Conservation (phyloP, 2,329 filamentous ascomycete genomes). For the Dryadomyces quercus-mongolicae region DNA sequence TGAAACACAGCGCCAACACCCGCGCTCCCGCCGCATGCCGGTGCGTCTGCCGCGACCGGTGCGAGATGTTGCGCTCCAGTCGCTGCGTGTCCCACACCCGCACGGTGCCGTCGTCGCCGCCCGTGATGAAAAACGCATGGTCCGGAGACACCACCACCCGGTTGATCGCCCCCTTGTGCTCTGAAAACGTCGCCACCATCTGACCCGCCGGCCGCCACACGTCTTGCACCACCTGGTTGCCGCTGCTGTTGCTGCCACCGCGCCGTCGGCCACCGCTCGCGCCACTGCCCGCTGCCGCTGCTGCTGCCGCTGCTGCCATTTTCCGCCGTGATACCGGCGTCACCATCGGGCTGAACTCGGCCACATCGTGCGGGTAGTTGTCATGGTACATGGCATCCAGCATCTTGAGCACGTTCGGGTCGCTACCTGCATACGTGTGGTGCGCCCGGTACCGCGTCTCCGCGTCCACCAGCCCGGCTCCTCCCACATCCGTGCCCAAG, state of each 20-base stretch:
- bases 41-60: slow-evolving; percentile 78
- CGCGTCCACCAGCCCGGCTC: slow-evolving; percentile 16
- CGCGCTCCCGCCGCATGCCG: slow-evolving; percentile 49
- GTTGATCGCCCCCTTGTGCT: slow-evolving; percentile 74
- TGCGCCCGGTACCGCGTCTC: slow-evolving; percentile 42
- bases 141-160: slow-evolving; percentile 76
- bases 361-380: slow-evolving; percentile 52
- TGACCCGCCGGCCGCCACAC: slow-evolving; percentile 77
- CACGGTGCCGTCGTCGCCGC: slow-evolving; percentile 79
- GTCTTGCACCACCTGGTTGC: slow-evolving; percentile 26
- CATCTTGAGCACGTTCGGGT: slow-evolving; percentile 55
- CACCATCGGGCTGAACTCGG: slow-evolving; percentile 70
- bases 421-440: slow-evolving; percentile 78
- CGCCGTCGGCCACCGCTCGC: slow-evolving; percentile 26
- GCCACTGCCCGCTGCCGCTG: slow-evolving; percentile 20
- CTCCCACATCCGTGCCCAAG: slow-evolving; percentile 14
- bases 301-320: slow-evolving; percentile 28
- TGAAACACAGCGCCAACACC: slow-evolving; percentile 75
- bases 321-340: slow-evolving; percentile 51
- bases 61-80: slow-evolving; percentile 81
- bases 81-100: slow-evolving; percentile 89
- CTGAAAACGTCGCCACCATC: slow-evolving; percentile 76
- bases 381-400: slow-evolving; percentile 76
- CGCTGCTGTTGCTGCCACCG: slow-evolving; percentile 16
- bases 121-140: slow-evolving; percentile 89